Evolutionary conservation across 495 filamentous ascomycete species (phyloP).

Genomic region (Elaphomyces granulatus): DNA sequence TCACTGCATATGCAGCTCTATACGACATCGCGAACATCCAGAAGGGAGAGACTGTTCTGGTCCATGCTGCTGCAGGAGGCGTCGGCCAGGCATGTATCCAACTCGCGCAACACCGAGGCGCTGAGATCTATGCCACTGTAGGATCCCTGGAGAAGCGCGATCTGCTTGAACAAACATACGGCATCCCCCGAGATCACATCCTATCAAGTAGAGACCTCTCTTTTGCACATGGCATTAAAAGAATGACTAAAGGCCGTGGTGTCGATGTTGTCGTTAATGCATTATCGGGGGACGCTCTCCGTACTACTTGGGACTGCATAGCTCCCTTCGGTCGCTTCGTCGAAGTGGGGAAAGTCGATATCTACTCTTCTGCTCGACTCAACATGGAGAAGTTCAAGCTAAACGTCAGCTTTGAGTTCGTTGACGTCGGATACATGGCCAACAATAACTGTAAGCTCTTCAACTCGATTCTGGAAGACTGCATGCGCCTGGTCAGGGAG

Average conservation of each 20-base stretch:
- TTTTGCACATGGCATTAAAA: slow-evolving; percentile 18
- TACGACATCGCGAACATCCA: slow-evolving; percentile 19
- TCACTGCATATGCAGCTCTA: slow-evolving; percentile 45
- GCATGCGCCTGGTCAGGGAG: slow-evolving; percentile 4
- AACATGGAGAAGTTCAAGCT: slow-evolving; percentile 2
- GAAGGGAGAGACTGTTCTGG: slow-evolving; percentile 41
- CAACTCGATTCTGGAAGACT: slow-evolving; percentile 1
- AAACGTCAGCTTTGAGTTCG: slow-evolving; percentile 1
- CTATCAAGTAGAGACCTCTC: slow-evolving; percentile 29
- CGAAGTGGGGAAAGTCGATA: slow-evolving; percentile 10
- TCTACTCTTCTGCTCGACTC: background rate
- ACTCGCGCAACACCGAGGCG: slow-evolving; percentile 40
- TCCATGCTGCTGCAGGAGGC: slow-evolving; percentile 44
- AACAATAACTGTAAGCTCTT: background rate
- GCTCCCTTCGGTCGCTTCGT: slow-evolving; percentile 13
- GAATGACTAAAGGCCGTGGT: slow-evolving; percentile 10
- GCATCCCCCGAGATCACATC: slow-evolving; percentile 27
- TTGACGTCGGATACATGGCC: slow-evolving; percentile 1
- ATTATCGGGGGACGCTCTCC: slow-evolving; percentile 16
- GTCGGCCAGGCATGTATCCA: slow-evolving; percentile 49
- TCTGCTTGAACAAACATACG: slow-evolving; percentile 23
- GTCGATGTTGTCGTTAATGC: slow-evolving; percentile 47
- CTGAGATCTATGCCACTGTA: slow-evolving; percentile 47
- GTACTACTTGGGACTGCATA: slow-evolving; percentile 8
- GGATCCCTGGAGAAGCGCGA: slow-evolving; percentile 32